Evolutionary conservation across 768 basidiomycete genomes (phyloP).

Genomic region (Exsudoporus frostii): DNA sequence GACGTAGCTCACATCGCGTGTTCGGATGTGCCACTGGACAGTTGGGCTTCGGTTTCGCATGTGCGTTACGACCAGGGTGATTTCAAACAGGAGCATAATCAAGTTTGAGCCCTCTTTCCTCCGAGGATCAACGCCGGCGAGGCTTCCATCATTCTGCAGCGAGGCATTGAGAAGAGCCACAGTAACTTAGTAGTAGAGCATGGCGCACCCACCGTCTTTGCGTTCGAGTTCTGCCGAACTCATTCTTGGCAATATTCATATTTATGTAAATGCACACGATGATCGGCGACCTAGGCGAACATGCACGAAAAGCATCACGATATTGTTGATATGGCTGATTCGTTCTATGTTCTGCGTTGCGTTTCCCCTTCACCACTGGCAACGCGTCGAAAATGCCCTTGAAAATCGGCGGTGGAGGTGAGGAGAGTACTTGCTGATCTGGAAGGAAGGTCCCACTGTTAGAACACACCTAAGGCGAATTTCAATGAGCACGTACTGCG

Average conservation of each 20-base stretch:
- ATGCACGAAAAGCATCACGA: background rate
- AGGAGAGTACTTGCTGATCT: background rate
- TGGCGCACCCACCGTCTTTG: background rate
- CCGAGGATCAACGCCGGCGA: background rate
- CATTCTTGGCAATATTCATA: background rate
- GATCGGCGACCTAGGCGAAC: background rate
- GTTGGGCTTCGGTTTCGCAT: background rate
- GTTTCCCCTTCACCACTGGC: too few relatives aligned
- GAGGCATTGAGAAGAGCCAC: background rate
- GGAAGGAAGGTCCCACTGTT: background rate
- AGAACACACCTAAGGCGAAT: background rate
- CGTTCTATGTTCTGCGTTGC: too few relatives aligned
- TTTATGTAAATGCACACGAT: background rate
- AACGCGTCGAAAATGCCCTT: background rate
- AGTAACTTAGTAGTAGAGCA: too few relatives aligned
- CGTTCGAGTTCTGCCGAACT: background rate
- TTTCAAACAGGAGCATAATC: background rate
- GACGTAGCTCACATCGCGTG: background rate
- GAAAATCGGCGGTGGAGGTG: background rate
- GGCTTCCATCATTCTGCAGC: too few relatives aligned
- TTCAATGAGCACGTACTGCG: background rate
- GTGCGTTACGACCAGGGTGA: background rate
- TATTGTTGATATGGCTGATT: background rate
- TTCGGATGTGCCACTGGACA: too few relatives aligned
- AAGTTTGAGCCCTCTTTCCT: background rate